Percentiles rank a stretch among this genome's conserved stretches.
Evolutionary conservation across 176 grass and related monocot species (phyloP).

Genomic region (Oryza punctata): DNA sequence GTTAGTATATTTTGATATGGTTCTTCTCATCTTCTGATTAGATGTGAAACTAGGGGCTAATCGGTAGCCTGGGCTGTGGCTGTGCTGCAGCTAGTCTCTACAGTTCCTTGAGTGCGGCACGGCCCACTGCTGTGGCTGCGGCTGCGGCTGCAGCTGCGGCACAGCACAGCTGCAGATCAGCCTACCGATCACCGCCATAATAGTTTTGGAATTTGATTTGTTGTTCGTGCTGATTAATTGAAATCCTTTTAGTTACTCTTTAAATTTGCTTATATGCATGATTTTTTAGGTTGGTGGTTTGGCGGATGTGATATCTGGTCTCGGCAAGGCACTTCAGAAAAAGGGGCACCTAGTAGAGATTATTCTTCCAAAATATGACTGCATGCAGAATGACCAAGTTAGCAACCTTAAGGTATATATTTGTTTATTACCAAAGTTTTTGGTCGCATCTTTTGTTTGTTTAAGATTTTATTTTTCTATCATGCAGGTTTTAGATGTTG

Average conservation of each 20-base stretch:
- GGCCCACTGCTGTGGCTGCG: too few relatives aligned
- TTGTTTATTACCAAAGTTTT: constrained; percentile 30
- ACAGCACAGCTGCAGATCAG: too few relatives aligned
- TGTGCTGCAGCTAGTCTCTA: too few relatives aligned
- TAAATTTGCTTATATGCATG: constrained; percentile 27
- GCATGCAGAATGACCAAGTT: constrained; percentile 77
- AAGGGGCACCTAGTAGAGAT: constrained; percentile 90
- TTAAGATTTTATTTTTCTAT: constrained; percentile 30
- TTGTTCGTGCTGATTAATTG: constrained; percentile 11
- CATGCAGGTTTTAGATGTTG: constrained; percentile 72
- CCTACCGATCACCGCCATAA: neutral
- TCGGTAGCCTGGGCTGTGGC: too few relatives aligned
- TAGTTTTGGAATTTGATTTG: constrained; percentile 16
- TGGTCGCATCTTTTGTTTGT: constrained; percentile 15
- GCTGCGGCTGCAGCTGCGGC: too few relatives aligned
- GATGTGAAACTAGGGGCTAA: neutral
- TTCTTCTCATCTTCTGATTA: neutral
- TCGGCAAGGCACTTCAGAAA: constrained; percentile 81
- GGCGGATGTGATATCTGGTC: constrained; percentile 93
- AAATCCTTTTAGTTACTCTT: constrained; percentile 20
- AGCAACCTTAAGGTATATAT: constrained; percentile 71
- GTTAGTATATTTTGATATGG: neutral
- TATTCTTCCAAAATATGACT: constrained; percentile 97
- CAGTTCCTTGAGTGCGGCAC: too few relatives aligned
- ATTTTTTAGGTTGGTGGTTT: constrained; percentile 86